Evolutionary conservation across 306 rosid species (phyloP).

Genomic region (Hippophae rhamnoides): DNA sequence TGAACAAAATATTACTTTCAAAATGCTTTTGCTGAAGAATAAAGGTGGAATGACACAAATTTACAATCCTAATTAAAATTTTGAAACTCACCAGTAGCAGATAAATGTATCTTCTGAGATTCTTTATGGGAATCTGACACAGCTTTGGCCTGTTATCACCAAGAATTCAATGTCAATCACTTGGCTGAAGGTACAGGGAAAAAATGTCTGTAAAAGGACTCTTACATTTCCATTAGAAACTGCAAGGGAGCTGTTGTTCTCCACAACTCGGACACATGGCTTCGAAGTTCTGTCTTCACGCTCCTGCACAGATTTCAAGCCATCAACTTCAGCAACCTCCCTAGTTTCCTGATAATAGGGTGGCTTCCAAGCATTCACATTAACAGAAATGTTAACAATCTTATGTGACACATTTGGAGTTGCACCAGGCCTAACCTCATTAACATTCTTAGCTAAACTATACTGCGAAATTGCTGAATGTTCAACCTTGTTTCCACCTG

Average conservation of each 20-base stretch:
- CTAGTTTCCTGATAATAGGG: constrained; percentile 47
- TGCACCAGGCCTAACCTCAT: constrained; percentile 35
- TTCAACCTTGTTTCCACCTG: constrained; percentile 41
- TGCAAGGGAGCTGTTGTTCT: constrained; percentile 31
- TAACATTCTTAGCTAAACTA: constrained; percentile 41
- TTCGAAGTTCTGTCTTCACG: constrained; percentile 28
- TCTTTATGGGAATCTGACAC: constrained; percentile 41
- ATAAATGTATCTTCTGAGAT: constrained; percentile 33
- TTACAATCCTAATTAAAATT: not conserved
- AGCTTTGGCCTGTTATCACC: constrained; percentile 36
- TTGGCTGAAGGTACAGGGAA: not conserved
- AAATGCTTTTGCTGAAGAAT: too few species aligned
- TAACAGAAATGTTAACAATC: constrained; percentile 50
- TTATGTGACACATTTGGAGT: constrained; percentile 41
- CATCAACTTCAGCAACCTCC: constrained; percentile 38
- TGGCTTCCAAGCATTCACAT: constrained; percentile 69
- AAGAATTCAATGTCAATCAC: constrained; percentile 12
- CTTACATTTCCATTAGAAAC: constrained; percentile 58
- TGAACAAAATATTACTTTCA: too few species aligned
- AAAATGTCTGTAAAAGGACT: constrained; percentile 2
- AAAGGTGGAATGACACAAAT: not conserved
- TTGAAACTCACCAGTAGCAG: constrained; percentile 46
- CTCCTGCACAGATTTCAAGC: constrained; percentile 29
- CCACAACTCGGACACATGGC: constrained; percentile 32
- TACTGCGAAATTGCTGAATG: constrained; percentile 36